Conservation (phyloP, 306 rosid genomes). For the Casuarina equisetifolia region DNA sequence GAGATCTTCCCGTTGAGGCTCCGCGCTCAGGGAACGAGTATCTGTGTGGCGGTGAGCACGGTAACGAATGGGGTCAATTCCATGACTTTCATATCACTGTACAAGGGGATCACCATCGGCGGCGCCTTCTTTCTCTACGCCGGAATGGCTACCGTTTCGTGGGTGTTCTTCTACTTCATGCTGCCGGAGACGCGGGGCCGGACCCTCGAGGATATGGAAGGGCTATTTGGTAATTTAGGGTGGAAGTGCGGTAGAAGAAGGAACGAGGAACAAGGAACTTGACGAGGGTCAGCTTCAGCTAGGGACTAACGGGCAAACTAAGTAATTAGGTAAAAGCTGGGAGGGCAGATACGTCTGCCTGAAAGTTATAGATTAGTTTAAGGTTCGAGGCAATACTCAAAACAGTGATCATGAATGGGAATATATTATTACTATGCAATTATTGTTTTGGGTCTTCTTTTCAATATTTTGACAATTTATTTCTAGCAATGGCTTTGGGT, state of each 20-base stretch:
- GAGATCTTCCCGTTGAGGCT: conserved; percentile 76
- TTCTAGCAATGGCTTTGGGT: too few species aligned
- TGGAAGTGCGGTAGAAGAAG: conserved; percentile 6
- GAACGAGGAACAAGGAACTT: background rate
- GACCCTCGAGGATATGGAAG: conserved; percentile 72
- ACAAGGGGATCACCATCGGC: conserved; percentile 47
- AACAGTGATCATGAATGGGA: too few species aligned
- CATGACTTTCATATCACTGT: conserved; percentile 66
- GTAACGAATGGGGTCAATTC: conserved; percentile 51
- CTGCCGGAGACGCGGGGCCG: conserved; percentile 75
- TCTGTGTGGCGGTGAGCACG: conserved; percentile 58
- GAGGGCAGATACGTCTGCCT: too few species aligned
- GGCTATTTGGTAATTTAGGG: conserved; percentile 57
- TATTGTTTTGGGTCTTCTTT: too few species aligned
- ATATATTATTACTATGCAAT: too few species aligned
- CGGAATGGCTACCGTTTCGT: conserved; percentile 38
- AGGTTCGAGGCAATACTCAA: too few species aligned
- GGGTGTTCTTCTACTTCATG: conserved; percentile 56
- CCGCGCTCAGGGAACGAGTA: conserved; percentile 69
- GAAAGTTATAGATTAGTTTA: too few species aligned
- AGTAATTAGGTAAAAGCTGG: background rate
- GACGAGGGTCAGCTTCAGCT: conserved; percentile 28
- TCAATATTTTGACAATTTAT: too few species aligned
- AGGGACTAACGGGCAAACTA: conserved; percentile 23
- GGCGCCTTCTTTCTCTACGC: conserved; percentile 71